These are phyloP conservation scores for Yamadazyma sp. DNA, from an alignment of 1,139 yeast species.

Conservation along the genomic window DNA sequence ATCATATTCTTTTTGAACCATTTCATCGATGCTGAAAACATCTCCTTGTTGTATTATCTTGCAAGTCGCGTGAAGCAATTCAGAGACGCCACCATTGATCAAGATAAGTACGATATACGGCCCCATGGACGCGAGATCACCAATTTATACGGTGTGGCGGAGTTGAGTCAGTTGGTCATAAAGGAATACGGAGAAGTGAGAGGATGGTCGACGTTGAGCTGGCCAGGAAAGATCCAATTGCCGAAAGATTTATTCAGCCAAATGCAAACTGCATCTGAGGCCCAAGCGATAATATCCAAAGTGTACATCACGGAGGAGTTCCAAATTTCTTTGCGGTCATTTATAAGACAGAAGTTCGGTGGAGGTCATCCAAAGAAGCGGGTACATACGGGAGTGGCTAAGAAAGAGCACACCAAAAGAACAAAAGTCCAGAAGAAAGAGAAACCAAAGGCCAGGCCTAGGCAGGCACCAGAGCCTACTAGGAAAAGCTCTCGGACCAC, in stretches of 20 bases:
- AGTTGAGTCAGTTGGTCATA: slow-evolving; percentile 66
- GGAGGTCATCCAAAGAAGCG: slow-evolving; percentile 4
- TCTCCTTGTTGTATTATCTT: slow-evolving; percentile 71
- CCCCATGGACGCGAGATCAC: slow-evolving; percentile 26
- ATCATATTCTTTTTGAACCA: slow-evolving; percentile 59
- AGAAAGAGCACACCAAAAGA: slow-evolving; percentile 5
- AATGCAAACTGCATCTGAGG: slow-evolving; percentile 47
- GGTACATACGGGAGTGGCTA: slow-evolving; percentile 1
- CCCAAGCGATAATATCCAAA: slow-evolving; percentile 44
- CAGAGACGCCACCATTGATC: slow-evolving; percentile 53
- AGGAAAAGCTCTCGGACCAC: slow-evolving; percentile 47
- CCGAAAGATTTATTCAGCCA: slow-evolving; percentile 67
- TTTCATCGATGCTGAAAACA: slow-evolving; percentile 65
- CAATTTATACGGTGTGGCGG: slow-evolving; percentile 67
- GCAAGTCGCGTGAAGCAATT: slow-evolving; percentile 82
- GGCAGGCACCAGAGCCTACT: slow-evolving; percentile 20
- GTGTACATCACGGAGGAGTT: slow-evolving; percentile 50
- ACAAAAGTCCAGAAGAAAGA: slow-evolving; percentile 3
- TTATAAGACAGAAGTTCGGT: slow-evolving; percentile 25
- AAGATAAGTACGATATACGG: slow-evolving; percentile 30
- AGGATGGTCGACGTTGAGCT: slow-evolving; percentile 72
- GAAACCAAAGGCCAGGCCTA: slow-evolving; percentile 45
- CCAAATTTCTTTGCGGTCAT: slow-evolving; percentile 27
- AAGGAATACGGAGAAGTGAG: slow-evolving; percentile 57
- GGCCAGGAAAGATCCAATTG: slow-evolving; percentile 76